Conservation (phyloP, 192 early-diverging fungal genomes). For the Coemansia javaensis region DNA sequence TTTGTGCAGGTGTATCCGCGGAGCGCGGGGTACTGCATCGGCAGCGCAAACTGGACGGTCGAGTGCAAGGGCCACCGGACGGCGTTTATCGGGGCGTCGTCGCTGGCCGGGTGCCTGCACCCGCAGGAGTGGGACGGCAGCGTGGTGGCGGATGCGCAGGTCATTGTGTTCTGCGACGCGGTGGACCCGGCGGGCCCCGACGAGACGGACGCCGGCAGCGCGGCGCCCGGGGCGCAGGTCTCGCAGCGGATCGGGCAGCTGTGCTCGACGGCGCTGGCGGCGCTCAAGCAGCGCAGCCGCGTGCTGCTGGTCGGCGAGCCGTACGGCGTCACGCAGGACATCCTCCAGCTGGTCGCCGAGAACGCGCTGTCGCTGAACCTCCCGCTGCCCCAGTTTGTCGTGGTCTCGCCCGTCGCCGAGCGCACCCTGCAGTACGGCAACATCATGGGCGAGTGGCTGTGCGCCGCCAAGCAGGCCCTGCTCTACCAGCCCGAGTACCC, state of each 20-base stretch:
- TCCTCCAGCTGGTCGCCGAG: constrained; percentile 59
- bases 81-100: constrained; percentile 45
- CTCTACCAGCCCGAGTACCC: constrained; percentile 62
- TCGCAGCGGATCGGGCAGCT: constrained; percentile 31
- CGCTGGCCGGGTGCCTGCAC: constrained; percentile 35
- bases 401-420: constrained; percentile 72
- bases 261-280: constrained; percentile 41
- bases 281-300: constrained; percentile 57
- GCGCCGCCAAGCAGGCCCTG: constrained; percentile 56
- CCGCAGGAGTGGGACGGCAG: constrained; percentile 50
- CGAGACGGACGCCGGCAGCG: constrained; percentile 3
- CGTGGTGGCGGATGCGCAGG: constrained; percentile 33
- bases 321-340: constrained; percentile 70
- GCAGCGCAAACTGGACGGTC: constrained; percentile 69
- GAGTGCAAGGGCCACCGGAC: constrained; percentile 55
- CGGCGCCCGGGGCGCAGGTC: constrained; percentile 15
- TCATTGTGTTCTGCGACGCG: constrained; percentile 44
- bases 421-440: constrained; percentile 72
- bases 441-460: constrained; percentile 86
- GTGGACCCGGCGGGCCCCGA: constrained; percentile 20
- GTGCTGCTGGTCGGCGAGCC: constrained; percentile 66
- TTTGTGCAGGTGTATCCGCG: constrained; percentile 56
- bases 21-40: constrained; percentile 71
- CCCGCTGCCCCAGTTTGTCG: constrained; percentile 59
- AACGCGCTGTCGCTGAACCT: constrained; percentile 56